Conservation (phyloP, 257 asterid genomes). For the Capsicum rhomboideum region DNA sequence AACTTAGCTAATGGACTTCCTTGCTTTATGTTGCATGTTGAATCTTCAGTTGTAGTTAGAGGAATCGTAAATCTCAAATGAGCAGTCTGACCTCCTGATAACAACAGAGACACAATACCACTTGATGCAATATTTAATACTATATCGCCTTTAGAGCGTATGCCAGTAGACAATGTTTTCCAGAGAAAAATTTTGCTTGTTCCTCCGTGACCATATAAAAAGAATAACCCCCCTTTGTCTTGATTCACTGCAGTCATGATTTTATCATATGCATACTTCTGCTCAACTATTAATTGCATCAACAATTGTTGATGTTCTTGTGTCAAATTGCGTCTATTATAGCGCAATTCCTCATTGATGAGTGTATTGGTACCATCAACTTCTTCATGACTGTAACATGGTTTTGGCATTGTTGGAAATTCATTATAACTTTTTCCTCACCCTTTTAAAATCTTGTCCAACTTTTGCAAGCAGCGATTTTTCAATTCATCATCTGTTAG, state of each 20-base stretch:
- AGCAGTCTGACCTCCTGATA: not conserved
- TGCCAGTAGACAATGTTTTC: not conserved
- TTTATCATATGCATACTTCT: not conserved
- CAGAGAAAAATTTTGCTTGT: not conserved
- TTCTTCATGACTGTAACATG: not conserved
- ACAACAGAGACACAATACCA: not conserved
- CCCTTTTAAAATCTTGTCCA: not conserved
- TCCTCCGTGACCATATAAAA: not conserved
- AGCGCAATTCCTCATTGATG: too few species aligned
- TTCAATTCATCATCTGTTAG: not conserved
- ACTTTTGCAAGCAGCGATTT: not conserved
- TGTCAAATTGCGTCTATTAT: too few species aligned
- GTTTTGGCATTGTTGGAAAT: not conserved
- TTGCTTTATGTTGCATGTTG: not conserved
- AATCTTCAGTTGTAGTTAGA: not conserved
- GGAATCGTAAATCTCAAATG: not conserved
- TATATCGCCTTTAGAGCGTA: not conserved
- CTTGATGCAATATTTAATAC: not conserved
- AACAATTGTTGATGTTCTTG: not conserved
- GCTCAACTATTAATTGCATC: not conserved
- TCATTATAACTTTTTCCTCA: not conserved
- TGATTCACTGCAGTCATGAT: not conserved
- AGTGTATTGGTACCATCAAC: too few species aligned
- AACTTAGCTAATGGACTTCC: not conserved
- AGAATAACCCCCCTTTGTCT: not conserved